A percentile compares a stretch with the other conserved stretches of the same genome.
These are phyloP conservation scores for Nakaseomyces delphensis DNA, from an alignment of 1,139 yeast species.

Conservation along the genomic window DNA sequence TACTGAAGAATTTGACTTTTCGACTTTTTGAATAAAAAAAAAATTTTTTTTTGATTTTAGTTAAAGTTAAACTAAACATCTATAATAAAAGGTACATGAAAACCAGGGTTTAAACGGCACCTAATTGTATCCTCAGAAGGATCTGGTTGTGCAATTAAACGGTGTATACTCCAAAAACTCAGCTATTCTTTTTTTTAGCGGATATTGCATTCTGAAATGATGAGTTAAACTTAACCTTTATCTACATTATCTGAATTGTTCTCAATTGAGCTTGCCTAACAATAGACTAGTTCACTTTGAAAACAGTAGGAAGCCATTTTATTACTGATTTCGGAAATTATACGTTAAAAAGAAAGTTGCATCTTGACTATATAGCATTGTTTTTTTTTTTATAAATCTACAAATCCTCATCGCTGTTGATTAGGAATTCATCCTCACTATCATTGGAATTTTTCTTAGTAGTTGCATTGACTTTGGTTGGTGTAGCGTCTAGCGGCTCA, in stretches of 20 bases:
- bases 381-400: slow-evolving; percentile 6
- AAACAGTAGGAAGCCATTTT: not conserved
- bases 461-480: slow-evolving; percentile 20
- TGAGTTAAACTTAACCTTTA: slow-evolving; percentile 1
- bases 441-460: slow-evolving; percentile 12
- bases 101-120: no score
- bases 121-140: no score
- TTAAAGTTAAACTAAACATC: no score
- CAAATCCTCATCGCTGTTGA: slow-evolving; percentile 29
- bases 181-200: not conserved
- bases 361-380: no score
- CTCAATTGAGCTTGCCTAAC: slow-evolving; percentile 1
- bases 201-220: not conserved
- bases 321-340: not conserved
- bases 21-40: no score
- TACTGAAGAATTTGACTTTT: no score
- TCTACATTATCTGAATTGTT: slow-evolving; percentile 3
- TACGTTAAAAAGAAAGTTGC: no score
- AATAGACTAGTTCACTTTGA: not conserved
- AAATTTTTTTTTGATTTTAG: no score
- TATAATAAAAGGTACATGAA: no score
- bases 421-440: slow-evolving; percentile 26
- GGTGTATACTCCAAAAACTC: no score
- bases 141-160: no score
- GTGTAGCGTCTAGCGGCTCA: slow-evolving; percentile 22